Percentiles rank a stretch among this genome's conserved stretches.
phyloP scores from a whole-genome alignment of 192 early-diverging fungal species.

The Podila epigama region DNA sequence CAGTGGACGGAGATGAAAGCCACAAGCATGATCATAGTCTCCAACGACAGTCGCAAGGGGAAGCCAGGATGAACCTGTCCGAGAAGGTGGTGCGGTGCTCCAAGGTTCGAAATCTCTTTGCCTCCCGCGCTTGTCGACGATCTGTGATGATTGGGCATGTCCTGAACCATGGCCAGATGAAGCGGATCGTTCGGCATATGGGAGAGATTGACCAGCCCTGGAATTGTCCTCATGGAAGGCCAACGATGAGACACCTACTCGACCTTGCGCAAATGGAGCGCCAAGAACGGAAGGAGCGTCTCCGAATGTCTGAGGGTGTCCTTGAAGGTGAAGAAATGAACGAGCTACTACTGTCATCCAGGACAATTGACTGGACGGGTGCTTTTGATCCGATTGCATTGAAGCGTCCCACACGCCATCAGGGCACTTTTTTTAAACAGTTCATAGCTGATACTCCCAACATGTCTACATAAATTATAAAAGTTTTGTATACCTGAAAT shows the following conservation, averaged over 20 bases:
- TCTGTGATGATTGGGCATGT: slow-evolving; percentile 93
- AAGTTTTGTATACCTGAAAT: neutral
- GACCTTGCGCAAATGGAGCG: slow-evolving; percentile 50
- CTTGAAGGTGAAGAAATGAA: neutral
- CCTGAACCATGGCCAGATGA: slow-evolving; percentile 76
- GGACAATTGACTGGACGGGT: neutral
- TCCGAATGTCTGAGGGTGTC: neutral
- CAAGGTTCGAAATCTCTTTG: slow-evolving; percentile 77
- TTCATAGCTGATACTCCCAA: slow-evolving; percentile 20
- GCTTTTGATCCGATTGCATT: slow-evolving; percentile 32
- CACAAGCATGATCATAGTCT: slow-evolving; percentile 9
- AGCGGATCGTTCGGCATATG: slow-evolving; percentile 81
- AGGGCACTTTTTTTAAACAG: slow-evolving; percentile 27
- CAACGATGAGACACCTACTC: slow-evolving; percentile 90
- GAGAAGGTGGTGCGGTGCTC: slow-evolving; percentile 72
- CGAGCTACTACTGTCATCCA: neutral
- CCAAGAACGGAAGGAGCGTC: slow-evolving; percentile 10
- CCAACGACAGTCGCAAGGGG: slow-evolving; percentile 13
- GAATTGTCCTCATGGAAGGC: slow-evolving; percentile 98
- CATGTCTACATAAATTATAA: neutral
- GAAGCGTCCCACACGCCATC: slow-evolving; percentile 34
- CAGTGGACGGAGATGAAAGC: neutral
- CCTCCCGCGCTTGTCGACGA: slow-evolving; percentile 89
- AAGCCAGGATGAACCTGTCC: slow-evolving; percentile 39
- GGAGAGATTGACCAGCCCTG: slow-evolving; percentile 92